Percentiles rank a stretch among this genome's conserved stretches.
phyloP scores from a whole-genome alignment of 2,329 filamentous ascomycete species.

The Achaetomium macrosporum region DNA sequence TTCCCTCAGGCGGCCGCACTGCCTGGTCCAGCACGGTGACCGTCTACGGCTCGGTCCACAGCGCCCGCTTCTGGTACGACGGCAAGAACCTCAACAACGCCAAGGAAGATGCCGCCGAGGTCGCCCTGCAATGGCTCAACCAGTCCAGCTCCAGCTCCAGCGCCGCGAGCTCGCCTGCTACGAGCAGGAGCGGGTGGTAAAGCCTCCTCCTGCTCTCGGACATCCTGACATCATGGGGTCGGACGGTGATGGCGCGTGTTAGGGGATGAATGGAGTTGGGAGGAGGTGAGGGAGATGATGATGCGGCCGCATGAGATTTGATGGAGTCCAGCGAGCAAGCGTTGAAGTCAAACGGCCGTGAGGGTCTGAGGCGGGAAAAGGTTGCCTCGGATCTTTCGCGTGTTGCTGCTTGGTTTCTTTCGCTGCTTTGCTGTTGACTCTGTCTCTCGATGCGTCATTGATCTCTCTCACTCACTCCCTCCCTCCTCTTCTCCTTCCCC shows the following conservation, averaged over 20 bases:
- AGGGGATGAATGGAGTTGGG: neutral
- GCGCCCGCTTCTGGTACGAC: constrained; percentile 88
- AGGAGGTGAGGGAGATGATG: neutral
- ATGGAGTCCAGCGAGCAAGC: neutral
- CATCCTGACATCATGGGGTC: neutral
- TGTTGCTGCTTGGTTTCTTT: neutral
- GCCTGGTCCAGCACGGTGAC: constrained; percentile 81
- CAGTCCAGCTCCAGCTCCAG: constrained; percentile 27
- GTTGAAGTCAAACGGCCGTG: neutral
- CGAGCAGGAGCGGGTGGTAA: constrained; percentile 34
- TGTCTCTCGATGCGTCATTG: no score
- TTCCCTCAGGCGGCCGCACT: constrained; percentile 69
- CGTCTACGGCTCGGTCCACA: constrained; percentile 58
- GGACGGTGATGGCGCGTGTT: neutral
- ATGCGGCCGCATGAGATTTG: neutral
- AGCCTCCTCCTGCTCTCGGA: neutral
- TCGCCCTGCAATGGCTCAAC: constrained; percentile 41
- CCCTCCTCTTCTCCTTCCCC: neutral
- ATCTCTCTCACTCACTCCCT: neutral
- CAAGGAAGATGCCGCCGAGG: constrained; percentile 84
- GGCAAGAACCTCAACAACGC: constrained; percentile 83
- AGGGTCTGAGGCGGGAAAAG: neutral
- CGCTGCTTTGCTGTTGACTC: no score
- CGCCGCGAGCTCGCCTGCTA: constrained; percentile 36
- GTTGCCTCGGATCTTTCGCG: neutral